phyloP scores from a whole-genome alignment of 306 rosid genomes.

The Glycine soja region DNA sequence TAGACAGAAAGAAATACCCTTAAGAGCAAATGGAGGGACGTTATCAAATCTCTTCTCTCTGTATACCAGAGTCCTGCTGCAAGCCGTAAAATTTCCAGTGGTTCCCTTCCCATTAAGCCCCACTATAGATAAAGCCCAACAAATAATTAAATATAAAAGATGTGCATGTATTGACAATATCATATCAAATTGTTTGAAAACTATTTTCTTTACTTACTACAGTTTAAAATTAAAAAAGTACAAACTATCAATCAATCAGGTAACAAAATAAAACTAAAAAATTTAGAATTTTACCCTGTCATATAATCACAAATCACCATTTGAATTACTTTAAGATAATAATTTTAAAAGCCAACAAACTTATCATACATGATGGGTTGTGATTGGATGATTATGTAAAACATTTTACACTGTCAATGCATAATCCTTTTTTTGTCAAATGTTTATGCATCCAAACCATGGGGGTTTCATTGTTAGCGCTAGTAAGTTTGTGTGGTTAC shows the following conservation, averaged over 20 bases:
- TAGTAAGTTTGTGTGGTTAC: background rate
- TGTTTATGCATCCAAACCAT: background rate
- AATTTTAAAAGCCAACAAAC: too few relatives aligned
- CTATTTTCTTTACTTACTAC: constrained; percentile 17
- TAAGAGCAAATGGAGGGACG: constrained; percentile 81
- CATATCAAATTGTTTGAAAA: background rate
- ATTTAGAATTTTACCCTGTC: background rate
- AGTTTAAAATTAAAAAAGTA: background rate
- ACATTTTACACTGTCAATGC: too few relatives aligned
- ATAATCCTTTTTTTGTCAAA: too few relatives aligned
- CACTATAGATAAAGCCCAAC: constrained; percentile 60
- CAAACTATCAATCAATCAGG: constrained; percentile 14
- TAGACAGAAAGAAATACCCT: constrained; percentile 64
- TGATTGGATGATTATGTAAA: too few relatives aligned
- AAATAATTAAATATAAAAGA: constrained; percentile 25
- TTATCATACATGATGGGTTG: too few relatives aligned
- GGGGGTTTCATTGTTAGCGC: background rate
- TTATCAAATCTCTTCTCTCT: constrained; percentile 90
- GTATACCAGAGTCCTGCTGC: constrained; percentile 96
- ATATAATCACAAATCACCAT: too few relatives aligned
- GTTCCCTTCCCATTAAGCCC: constrained; percentile 95
- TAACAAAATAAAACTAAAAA: constrained; percentile 18
- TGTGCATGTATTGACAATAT: background rate
- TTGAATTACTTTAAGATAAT: too few relatives aligned
- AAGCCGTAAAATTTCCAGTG: constrained; percentile 79